Evolutionary conservation across 2,329 filamentous ascomycete genomes (phyloP).

Genomic region (Davidsoniella neocaledoniae): DNA sequence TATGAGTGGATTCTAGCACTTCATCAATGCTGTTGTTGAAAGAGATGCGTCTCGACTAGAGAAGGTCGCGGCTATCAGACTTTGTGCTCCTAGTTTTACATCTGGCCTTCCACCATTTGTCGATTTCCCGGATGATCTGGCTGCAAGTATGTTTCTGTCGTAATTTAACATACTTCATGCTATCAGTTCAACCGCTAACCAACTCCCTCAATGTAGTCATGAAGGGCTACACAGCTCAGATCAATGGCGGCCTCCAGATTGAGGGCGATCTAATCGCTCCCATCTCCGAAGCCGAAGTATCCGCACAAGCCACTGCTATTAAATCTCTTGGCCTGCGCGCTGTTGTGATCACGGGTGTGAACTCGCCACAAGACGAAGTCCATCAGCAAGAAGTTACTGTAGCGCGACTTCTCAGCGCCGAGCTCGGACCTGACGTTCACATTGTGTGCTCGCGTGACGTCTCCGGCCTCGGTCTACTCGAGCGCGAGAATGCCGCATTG

Average conservation of each 20-base stretch:
- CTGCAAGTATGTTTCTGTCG: background rate
- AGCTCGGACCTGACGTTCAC: constrained; percentile 18
- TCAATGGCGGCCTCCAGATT: constrained; percentile 15
- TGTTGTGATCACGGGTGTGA: constrained; percentile 40
- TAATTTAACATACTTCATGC: background rate
- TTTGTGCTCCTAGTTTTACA: constrained; percentile 27
- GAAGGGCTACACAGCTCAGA: constrained; percentile 14
- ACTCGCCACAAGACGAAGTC: constrained; percentile 38
- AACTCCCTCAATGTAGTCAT: constrained; percentile 9
- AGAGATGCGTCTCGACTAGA: constrained; percentile 30
- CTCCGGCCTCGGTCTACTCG: constrained; percentile 24
- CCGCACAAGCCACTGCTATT: constrained; percentile 15
- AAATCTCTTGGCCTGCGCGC: constrained; percentile 18
- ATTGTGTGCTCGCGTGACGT: constrained; percentile 20
- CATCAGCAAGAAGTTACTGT: constrained; percentile 35
- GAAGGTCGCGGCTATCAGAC: constrained; percentile 35
- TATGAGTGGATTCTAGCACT: constrained; percentile 22
- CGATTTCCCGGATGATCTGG: constrained; percentile 34
- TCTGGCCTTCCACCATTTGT: constrained; percentile 32
- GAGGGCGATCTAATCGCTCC: constrained; percentile 14
- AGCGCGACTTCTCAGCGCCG: constrained; percentile 24
- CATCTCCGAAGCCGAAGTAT: constrained; percentile 11
- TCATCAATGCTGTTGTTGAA: constrained; percentile 42
- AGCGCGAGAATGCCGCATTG: constrained; percentile 36
- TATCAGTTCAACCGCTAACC: background rate